phyloP scores from a whole-genome alignment of 164 flowering plant genomes.

The Aristolochia contorta region DNA sequence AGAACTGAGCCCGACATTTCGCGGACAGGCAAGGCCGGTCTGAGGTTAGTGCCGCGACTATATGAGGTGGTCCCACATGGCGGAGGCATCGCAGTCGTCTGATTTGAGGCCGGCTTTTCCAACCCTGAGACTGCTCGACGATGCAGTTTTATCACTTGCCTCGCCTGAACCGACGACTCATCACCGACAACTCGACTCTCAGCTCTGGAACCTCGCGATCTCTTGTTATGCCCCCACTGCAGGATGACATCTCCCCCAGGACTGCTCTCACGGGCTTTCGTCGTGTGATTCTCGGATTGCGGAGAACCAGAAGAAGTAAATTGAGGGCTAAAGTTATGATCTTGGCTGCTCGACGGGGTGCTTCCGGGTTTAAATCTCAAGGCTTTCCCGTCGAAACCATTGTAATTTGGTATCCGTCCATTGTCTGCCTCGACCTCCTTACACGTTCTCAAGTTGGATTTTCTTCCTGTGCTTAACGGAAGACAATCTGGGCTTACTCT shows the following conservation, averaged over 20 bases:
- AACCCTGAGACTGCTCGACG: slow-evolving; percentile 10
- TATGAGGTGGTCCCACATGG: slow-evolving; percentile 5
- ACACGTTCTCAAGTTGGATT: slow-evolving; percentile 9
- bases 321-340: slow-evolving; percentile 9
- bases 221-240: slow-evolving; percentile 39
- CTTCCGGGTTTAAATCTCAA: slow-evolving; percentile 12
- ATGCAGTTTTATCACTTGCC: slow-evolving; percentile 20
- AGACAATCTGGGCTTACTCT: slow-evolving; percentile 26
- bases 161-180: slow-evolving; percentile 14
- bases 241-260: slow-evolving; percentile 18
- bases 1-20: slow-evolving; percentile 12
- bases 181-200: slow-evolving; percentile 12
- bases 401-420: slow-evolving; percentile 7
- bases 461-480: slow-evolving; percentile 21
- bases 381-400: slow-evolving; percentile 12
- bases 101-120: slow-evolving; percentile 7
- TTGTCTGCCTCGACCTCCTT: slow-evolving; percentile 19
- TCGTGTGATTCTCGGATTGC: slow-evolving; percentile 8
- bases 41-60: slow-evolving; percentile 12
- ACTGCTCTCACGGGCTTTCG: slow-evolving; percentile 9
- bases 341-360: slow-evolving; percentile 15
- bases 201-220: slow-evolving; percentile 25
- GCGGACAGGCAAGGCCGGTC: slow-evolving; percentile 15
- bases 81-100: slow-evolving; percentile 9
- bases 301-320: slow-evolving; percentile 4